Base-by-base conservation (phyloP, 495 filamentous ascomycete genomes). In the Staphylotrichum longicolle region DNA sequence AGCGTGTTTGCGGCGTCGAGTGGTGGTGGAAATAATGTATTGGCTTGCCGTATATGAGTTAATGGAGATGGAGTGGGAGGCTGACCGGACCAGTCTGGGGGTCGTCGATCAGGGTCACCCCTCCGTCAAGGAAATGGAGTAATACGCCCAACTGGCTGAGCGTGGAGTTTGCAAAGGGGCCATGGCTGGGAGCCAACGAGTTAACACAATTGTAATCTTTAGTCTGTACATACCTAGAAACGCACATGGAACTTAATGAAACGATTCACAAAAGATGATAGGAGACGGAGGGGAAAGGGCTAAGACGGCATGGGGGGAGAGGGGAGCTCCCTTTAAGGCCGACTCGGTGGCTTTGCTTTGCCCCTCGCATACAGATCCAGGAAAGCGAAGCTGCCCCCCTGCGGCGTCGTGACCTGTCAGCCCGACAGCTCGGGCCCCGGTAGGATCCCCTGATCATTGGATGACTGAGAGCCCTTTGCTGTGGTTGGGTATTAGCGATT, bases 191-290 rank as follows among this genome's bases (percentile, higher is more conserved):
- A 55, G 58, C 62, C 49, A 47, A 54, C 39, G 40, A 56, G 42
- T 41, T 60, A 33, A 56, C 53, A 57, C 53, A 41, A 49, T 66
- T 69, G 63, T 69, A 69, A 69, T 69, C 59, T 50, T 64, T 64
- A 66, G 58, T 64, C 35, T 60, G 59, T 65, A 61, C 45, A 63
- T 68, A 65, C 7, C 48, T 55, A 52, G 41, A 40, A 46, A 8
- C 39, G 57, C 40, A 39, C 55, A 53, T 53, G 57, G 14, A 3
- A 5, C 6, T 7, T 4, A 10, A 27, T 49, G 27, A 42, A 15
- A 53, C 27, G 58, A 53, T 7, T 39, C 27, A 8, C 37, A 11
- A 49, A 14, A 14, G 27, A n/a, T 35, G 45, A 39, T 5, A 8
- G 15, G 11, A 7, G 35, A 5, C 37, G 49, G 44, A 37, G 34